A percentile compares a stretch with the other conserved stretches of the same genome.
Conservation (phyloP, 441 rosid species). For the Syzygium syzygioides region DNA sequence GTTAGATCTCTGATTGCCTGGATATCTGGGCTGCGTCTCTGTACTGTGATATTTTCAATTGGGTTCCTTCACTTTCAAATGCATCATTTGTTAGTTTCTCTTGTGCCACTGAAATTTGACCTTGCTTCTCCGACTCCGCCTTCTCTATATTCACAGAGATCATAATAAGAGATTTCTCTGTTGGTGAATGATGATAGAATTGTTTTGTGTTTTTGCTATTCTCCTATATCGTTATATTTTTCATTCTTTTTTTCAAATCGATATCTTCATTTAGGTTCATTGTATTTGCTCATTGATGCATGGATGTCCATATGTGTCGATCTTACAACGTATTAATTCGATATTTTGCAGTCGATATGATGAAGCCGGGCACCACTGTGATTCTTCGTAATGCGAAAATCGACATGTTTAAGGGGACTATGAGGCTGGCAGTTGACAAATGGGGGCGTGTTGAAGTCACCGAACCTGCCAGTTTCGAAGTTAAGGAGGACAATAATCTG, state of each 20-base stretch:
- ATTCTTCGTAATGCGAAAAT: constrained; percentile 85
- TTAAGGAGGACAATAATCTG: constrained; percentile 70
- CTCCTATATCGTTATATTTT: not conserved
- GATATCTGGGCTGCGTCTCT: not conserved
- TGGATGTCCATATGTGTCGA: not conserved
- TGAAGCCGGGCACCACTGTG: constrained; percentile 60
- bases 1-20: not conserved
- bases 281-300: not conserved
- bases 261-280: not conserved
- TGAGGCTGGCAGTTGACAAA: constrained; percentile 91
- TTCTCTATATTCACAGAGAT: not conserved
- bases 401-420: constrained; percentile 89
- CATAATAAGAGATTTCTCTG: not conserved
- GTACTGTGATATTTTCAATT: not conserved
- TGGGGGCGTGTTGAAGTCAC: constrained; percentile 86
- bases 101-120: not conserved
- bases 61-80: not conserved
- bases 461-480: constrained; percentile 51
- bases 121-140: not conserved
- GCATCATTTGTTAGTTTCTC: not conserved
- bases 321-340: not conserved
- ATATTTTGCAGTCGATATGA: constrained; percentile 48
- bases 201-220: not conserved
- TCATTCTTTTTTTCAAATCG: not conserved
- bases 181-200: not conserved